These are phyloP conservation scores for Pythium scleroteichum DNA, from an alignment of 352 stramenopile genomes.

Conservation along the genomic window DNA sequence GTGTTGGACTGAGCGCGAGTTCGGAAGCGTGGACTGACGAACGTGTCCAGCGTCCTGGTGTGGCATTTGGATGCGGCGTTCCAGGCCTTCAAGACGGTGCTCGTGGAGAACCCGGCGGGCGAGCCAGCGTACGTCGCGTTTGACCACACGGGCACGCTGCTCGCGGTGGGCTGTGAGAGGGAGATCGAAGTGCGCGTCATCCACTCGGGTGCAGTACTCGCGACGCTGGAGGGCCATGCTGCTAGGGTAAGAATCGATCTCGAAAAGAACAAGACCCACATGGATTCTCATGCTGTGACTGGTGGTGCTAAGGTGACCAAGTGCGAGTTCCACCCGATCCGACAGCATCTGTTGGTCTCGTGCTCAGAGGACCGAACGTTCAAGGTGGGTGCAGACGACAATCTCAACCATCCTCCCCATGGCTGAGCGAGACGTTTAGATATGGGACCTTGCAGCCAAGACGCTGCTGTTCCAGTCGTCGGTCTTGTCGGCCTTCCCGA, in stretches of 20 bases:
- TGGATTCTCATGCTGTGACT: too few relatives aligned
- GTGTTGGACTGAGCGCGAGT: not conserved
- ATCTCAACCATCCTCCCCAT: not conserved
- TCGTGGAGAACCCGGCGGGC: conserved; percentile 41
- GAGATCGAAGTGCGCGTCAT: conserved; percentile 63
- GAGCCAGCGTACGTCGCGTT: conserved; percentile 60
- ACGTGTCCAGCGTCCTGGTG: conserved; percentile 60
- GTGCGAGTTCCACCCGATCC: conserved; percentile 71
- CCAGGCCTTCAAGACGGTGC: conserved; percentile 33
- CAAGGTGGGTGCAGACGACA: conserved; percentile 40
- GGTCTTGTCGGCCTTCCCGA: conserved; percentile 73
- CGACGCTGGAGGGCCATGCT: conserved; percentile 73
- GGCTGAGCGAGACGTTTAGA: conserved; percentile 40
- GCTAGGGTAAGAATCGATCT: conserved; percentile 42
- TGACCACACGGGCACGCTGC: conserved; percentile 60
- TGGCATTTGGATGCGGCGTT: conserved; percentile 48
- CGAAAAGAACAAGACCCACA: too few relatives aligned
- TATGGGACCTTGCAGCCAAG: conserved; percentile 73
- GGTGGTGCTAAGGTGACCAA: conserved; percentile 82
- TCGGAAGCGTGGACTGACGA: not conserved
- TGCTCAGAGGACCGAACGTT: conserved; percentile 84
- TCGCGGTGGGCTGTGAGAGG: conserved; percentile 50
- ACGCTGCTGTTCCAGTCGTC: conserved; percentile 73
- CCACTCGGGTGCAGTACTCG: conserved; percentile 49
- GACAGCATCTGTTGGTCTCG: conserved; percentile 68